Evolutionary conservation across 1,139 yeast species (phyloP), one percentile per base, ranked within the genome.

Genomic region (Taiozyma sp.): DNA sequence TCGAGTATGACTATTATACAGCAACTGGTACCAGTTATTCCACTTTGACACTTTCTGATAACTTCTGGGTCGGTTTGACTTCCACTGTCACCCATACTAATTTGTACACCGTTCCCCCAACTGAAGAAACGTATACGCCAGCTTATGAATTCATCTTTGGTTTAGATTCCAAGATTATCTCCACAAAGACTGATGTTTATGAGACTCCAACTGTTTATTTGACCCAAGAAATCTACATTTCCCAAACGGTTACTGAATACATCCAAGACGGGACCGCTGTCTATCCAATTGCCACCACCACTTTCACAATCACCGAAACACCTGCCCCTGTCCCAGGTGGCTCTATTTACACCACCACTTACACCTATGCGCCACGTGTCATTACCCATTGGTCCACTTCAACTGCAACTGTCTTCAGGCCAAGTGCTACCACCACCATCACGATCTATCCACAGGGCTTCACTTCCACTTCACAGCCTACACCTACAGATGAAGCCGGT

Each of bases 371-470:
- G 4, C 46, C 57, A 16, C 40, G 54, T 22, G 16, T 52, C 13
- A 32, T 32, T 8, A 32, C 36, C 7, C 36, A 32, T 13, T 32
- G 36, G 36, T 32, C 36, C 16, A 44, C 54, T 19, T 22, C 44
- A 19, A 43, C 46, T n/a, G 10, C 50, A 13, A 46, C 60, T 6
- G 46, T 57, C 36, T 32, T 30, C 42, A 32, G 36, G n/a, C 36
- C 62, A 19, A 27, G 61, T 8, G 40, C 62, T 16, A 40, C 63
- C 6, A 42, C 65, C 8, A 45, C 65, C 19, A 30, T 64, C 5
- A 44, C 66, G 14, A 32, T 29, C 22, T n/a, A 24, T 16, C 46
- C 57, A 22, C 30, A 54, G 13, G 43, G 64, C 32, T 38, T 55
- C 28, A 44, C 61, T 42, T 34, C 59, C 19, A 50, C 59, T 29